Evolutionary conservation across 331 rosid genomes (phyloP).

Genomic region (Erythrophleum ivorense): DNA sequence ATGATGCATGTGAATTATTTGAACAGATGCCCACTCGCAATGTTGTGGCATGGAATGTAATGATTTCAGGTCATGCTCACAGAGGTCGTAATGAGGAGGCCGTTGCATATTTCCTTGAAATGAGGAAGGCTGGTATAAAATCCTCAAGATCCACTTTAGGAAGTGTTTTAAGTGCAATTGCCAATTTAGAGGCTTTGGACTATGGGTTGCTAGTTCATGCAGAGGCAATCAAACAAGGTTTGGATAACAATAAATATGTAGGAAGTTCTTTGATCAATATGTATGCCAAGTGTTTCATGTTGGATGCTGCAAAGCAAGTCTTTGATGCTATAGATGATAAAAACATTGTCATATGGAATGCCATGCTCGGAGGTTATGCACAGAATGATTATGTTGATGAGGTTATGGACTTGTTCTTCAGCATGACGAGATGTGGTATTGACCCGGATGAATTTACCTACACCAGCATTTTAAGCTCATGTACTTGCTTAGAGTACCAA

Average conservation of each 20-base stretch:
- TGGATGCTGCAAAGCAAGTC: conserved; percentile 59
- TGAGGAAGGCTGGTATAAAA: conserved; percentile 61
- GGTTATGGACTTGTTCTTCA: conserved; percentile 61
- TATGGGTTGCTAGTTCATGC: conserved; percentile 76
- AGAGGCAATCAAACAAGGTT: conserved; percentile 73
- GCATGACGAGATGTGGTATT: conserved; percentile 61
- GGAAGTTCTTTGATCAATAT: conserved; percentile 89
- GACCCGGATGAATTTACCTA: conserved; percentile 77
- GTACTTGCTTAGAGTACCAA: conserved; percentile 58
- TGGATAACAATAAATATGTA: conserved; percentile 73
- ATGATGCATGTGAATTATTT: conserved; percentile 65
- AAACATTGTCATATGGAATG: conserved; percentile 77
- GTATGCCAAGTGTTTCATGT: conserved; percentile 75
- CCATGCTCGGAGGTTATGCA: conserved; percentile 78
- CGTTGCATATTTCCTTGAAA: conserved; percentile 52
- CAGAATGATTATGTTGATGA: conserved; percentile 60
- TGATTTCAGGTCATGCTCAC: conserved; percentile 88
- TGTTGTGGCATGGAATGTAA: conserved; percentile 88
- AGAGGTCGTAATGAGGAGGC: conserved; percentile 60
- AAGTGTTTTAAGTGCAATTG: conserved; percentile 79
- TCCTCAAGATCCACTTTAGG: conserved; percentile 88
- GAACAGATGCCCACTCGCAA: conserved; percentile 52
- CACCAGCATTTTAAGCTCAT: conserved; percentile 80
- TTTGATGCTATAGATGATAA: conserved; percentile 60
- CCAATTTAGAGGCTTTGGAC: conserved; percentile 51